Base-by-base conservation (phyloP, 257 asterid species). In the Penstemon davidsonii region DNA sequence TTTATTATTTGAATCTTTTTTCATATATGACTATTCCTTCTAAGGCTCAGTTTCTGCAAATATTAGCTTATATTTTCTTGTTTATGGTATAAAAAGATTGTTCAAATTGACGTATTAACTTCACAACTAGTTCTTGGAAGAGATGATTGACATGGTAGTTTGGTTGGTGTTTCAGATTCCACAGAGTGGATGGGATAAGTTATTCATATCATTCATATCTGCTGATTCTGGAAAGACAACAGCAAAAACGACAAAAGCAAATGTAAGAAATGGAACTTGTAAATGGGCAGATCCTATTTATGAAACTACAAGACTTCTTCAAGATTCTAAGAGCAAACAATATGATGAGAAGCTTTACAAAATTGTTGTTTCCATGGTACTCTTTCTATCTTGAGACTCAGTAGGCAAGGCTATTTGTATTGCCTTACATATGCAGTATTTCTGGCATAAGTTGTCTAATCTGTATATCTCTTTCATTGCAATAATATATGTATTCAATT, bases 281-380 rank as follows among this genome's bases (percentile, higher is more conserved):
- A 94, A 91, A 86, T 94, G 99, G 97, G 92, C 90, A 2, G 99
- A 91, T 79, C 97, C 99, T 75, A 94, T 94, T 65, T 94, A 94
- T 70, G 99, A 91, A 83, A 94, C 97, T 46, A 87, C 99, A 9
- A 80, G 95, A 86, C 96, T 94, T 72, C 95, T 90, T 69, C 96
- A 94, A 82, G 95, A 94, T 80, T 78, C 92, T 60, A 87, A 83
- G 79, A 88, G 62, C 95, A 94, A 86, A 79, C 90, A 76, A 62
- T 91, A 76, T 55, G 99, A 91, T 75, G 99, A 87, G 80, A 94
- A 91, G 86, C 92, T 87, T 76, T 94, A 87, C 93, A 88, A 87
- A 82, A 81, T 91, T 75, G 82, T 94, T 62, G 95, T 94, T 76
- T 81, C 96, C 80, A 88, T 91, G 99, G 99, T 94, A 85, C 62